Percentiles rank a stretch among this genome's conserved stretches.
Conservation (phyloP, 1,284 basidiomycete genomes). For the Tylopilus sp. region DNA sequence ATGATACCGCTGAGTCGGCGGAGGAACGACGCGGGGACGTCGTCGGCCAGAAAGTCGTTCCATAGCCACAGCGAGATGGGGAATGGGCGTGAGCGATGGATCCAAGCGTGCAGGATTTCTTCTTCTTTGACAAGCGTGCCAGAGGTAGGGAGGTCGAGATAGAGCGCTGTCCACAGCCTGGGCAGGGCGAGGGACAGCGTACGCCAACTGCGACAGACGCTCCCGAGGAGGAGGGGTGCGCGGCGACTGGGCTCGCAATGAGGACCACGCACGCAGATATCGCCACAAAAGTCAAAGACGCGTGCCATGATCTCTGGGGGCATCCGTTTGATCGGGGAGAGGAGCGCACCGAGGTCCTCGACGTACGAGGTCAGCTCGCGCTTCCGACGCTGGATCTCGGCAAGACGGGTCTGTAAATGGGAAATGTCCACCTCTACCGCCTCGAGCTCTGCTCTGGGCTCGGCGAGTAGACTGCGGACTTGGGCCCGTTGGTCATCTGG, state of each 20-base stretch:
- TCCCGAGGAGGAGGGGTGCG: conserved; percentile 28
- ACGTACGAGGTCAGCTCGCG: conserved; percentile 28
- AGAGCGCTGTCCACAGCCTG: conserved; percentile 32
- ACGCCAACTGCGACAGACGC: conserved; percentile 30
- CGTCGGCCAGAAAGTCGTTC: conserved; percentile 33
- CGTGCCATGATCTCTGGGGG: conserved; percentile 34
- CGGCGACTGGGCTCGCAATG: conserved; percentile 32
- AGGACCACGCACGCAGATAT: conserved; percentile 24
- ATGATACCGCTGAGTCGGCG: conserved; percentile 20
- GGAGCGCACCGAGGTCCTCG: conserved; percentile 32
- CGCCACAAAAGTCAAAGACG: conserved; percentile 33
- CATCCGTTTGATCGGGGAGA: conserved; percentile 33
- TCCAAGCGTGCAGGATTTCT: conserved; percentile 25
- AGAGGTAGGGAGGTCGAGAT: conserved; percentile 28
- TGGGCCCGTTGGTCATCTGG: conserved; percentile 29
- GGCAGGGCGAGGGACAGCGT: conserved; percentile 29
- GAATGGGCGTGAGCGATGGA: conserved; percentile 27
- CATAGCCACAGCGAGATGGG: conserved; percentile 28
- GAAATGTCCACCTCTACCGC: conserved; percentile 26
- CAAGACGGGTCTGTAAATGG: conserved; percentile 29
- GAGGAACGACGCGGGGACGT: conserved; percentile 27
- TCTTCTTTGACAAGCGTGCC: conserved; percentile 25
- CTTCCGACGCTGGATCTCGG: conserved; percentile 29
- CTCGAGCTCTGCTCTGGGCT: conserved; percentile 28
- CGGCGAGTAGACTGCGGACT: conserved; percentile 22